Evolutionary conservation across 345 rosid genomes (phyloP).

Genomic region (Eucalyptus globulus): DNA sequence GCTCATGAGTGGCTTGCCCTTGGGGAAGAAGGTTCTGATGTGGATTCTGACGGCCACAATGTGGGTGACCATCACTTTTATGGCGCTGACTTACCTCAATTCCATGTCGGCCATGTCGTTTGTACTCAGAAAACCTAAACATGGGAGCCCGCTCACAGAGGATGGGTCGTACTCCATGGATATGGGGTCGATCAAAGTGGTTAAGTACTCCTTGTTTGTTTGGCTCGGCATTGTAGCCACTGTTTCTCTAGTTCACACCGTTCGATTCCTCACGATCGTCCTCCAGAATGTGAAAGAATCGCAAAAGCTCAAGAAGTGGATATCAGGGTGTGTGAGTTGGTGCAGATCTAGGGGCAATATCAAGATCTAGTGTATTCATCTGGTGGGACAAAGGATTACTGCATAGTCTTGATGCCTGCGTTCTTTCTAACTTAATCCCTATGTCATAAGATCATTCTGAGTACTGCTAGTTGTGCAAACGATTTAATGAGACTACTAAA

Average conservation of each 20-base stretch:
- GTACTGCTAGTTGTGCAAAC: too few species aligned
- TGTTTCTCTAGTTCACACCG: background rate
- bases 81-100: background rate
- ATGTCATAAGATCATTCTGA: too few species aligned
- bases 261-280: background rate
- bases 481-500: too few species aligned
- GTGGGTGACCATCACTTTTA: background rate
- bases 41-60: background rate
- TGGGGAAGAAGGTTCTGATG: background rate
- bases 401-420: too few species aligned
- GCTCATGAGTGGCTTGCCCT: background rate
- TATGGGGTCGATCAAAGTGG: too few species aligned
- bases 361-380: background rate
- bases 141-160: too few species aligned
- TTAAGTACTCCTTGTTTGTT: accelerated
- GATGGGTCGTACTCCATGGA: accelerated
- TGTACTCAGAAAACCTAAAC: accelerated
- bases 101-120: background rate
- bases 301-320: background rate
- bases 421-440: too few species aligned
- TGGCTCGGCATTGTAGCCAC: accelerated
- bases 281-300: background rate
- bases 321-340: background rate
- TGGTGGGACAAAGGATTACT: background rate
- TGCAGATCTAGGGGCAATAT: background rate